phyloP scores from a whole-genome alignment of 192 early-diverging fungal genomes.

The Martensiomyces pterosporus region DNA sequence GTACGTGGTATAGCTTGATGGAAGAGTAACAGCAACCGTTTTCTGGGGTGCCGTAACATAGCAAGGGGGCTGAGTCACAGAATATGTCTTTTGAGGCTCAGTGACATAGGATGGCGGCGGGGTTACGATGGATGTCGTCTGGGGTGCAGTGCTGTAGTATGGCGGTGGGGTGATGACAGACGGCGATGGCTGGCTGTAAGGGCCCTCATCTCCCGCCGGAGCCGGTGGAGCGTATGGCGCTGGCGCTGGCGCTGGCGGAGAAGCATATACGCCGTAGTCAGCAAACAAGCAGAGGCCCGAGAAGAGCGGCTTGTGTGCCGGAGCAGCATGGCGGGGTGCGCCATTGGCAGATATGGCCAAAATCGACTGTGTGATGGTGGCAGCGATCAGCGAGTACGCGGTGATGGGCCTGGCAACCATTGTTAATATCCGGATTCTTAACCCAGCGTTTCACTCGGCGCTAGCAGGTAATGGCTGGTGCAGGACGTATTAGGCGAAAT shows the following conservation, averaged over 20 bases:
- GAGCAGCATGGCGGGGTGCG: background rate
- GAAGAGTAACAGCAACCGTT: background rate
- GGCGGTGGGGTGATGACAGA: background rate
- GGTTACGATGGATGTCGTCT: background rate
- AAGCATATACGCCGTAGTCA: background rate
- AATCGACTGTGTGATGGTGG: constrained; percentile 25
- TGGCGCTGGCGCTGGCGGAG: background rate
- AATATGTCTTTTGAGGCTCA: background rate
- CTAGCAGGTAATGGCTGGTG: too few species aligned
- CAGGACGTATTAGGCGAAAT: too few species aligned
- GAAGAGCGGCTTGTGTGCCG: background rate
- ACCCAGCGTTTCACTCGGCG: too few species aligned
- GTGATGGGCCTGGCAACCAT: constrained; percentile 34
- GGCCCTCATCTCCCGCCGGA: background rate
- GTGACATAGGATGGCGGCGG: background rate
- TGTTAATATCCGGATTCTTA: too few species aligned
- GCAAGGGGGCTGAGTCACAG: too few species aligned
- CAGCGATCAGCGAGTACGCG: constrained; percentile 30
- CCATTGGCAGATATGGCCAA: background rate
- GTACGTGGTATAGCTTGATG: background rate
- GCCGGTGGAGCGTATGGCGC: background rate
- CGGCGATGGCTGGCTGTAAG: background rate
- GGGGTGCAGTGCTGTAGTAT: too few species aligned
- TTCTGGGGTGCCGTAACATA: background rate
- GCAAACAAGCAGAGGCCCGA: constrained; percentile 14